A percentile compares a stretch with the other conserved stretches of the same genome.
Evolutionary conservation across 2,329 filamentous ascomycete genomes (phyloP).

Genomic region (Colletotrichum limetticola): DNA sequence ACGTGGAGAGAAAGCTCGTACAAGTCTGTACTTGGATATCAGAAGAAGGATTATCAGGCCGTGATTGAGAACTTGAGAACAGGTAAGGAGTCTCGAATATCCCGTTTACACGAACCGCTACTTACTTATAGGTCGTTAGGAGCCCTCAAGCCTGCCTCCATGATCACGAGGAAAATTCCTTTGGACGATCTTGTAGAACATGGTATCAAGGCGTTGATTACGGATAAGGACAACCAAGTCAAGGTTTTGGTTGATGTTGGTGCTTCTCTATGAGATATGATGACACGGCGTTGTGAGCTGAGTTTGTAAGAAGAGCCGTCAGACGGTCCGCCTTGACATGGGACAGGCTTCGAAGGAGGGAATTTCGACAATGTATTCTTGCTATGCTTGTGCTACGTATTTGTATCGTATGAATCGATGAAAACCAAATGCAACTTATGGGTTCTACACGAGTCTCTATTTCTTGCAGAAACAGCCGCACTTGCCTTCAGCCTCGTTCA

Average conservation of each 20-base stretch:
- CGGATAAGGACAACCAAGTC: conserved; percentile 65
- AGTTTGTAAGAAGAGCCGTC: not conserved
- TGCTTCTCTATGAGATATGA: not conserved
- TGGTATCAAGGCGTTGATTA: conserved; percentile 61
- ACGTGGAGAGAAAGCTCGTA: conserved; percentile 38
- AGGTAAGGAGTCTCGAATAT: conserved; percentile 26
- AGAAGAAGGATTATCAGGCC: conserved; percentile 38
- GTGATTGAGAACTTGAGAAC: conserved; percentile 39
- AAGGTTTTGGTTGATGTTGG: conserved; percentile 60
- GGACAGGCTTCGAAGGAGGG: not conserved
- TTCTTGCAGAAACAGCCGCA: no score
- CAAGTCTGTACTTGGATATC: conserved; percentile 37
- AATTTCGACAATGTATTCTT: not conserved
- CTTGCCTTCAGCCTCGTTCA: no score
- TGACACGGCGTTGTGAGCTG: not conserved
- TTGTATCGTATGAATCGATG: no score
- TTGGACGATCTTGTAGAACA: conserved; percentile 61
- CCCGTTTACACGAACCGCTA: accelerated
- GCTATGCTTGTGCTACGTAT: not conserved
- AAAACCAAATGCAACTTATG: not conserved
- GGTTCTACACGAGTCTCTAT: not conserved
- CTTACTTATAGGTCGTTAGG: not conserved
- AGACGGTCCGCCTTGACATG: not conserved
- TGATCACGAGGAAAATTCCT: conserved; percentile 65
- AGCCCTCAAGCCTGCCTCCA: conserved; percentile 55